A percentile compares a stretch with the other conserved stretches of the same genome.
These are phyloP conservation scores for Saccharomyces hybrid DNA, from an alignment of 1,139 yeast species.

Conservation along the genomic window DNA sequence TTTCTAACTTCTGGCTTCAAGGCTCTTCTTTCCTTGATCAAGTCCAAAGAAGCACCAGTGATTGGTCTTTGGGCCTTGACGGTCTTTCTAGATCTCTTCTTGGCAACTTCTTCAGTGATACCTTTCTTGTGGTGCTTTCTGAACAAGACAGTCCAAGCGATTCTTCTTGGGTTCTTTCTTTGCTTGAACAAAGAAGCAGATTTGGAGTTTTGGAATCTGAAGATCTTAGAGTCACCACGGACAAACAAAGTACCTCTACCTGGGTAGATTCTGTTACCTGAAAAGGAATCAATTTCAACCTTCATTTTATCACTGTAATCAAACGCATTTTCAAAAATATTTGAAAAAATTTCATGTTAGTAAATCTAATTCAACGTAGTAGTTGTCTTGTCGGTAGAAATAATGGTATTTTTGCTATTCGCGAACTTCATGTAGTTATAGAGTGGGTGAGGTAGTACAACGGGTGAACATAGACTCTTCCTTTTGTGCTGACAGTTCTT, in stretches of 20 bases:
- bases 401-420: conserved; percentile 36
- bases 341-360: not conserved
- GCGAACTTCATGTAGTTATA: conserved; percentile 44
- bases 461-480: too few species aligned
- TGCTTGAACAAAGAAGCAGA: conserved; percentile 97
- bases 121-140: conserved; percentile 99
- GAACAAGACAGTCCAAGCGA: conserved; percentile 98
- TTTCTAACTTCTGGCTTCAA: conserved; percentile 96
- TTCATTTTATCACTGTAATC: conserved; percentile 47
- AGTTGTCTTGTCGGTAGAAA: not conserved
- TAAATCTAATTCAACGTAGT: not conserved
- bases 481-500: too few species aligned
- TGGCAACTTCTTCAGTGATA: conserved; percentile 94
- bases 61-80: conserved; percentile 98
- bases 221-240: conserved; percentile 99
- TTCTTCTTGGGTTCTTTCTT: conserved; percentile 99
- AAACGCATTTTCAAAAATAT: not conserved
- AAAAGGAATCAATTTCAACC: conserved; percentile 99
- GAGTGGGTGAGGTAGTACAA: too few species aligned
- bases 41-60: conserved; percentile 98
- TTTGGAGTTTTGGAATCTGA: conserved; percentile 99
- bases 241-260: conserved; percentile 99
- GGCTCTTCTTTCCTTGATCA: conserved; percentile 96
- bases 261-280: conserved; percentile 99
- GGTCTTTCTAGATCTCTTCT: conserved; percentile 96